phyloP scores from a whole-genome alignment of 1,284 basidiomycete genomes.

The Fomes fomentarius region DNA sequence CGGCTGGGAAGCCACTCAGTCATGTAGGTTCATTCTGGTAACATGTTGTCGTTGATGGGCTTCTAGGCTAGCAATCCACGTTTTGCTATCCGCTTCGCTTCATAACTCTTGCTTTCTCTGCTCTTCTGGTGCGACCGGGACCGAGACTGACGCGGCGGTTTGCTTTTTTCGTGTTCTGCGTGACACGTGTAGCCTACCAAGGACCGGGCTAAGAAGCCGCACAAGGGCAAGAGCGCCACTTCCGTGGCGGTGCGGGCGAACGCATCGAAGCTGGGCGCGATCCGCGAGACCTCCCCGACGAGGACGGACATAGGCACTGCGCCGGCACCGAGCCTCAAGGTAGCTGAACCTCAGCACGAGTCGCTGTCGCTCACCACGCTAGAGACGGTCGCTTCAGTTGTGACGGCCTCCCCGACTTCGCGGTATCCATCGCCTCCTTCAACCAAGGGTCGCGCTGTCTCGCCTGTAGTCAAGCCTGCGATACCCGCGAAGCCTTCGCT shows the following conservation, averaged over 20 bases:
- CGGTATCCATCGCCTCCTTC: conserved; percentile 16
- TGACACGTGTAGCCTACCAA: conserved; percentile 76
- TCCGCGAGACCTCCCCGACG: conserved; percentile 17
- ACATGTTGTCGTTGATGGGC: conserved; percentile 38
- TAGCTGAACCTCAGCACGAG: neutral
- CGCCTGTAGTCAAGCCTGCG: conserved; percentile 2
- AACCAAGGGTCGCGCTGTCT: conserved; percentile 6
- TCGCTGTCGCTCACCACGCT: conserved; percentile 4
- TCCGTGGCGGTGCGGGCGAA: conserved; percentile 2
- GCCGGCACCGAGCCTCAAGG: neutral
- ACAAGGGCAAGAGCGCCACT: conserved; percentile 44
- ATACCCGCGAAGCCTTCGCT: conserved; percentile 14
- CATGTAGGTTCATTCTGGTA: conserved; percentile 83
- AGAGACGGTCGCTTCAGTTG: neutral
- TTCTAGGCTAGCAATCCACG: conserved; percentile 23
- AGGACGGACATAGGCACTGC: conserved; percentile 7
- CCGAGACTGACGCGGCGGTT: conserved; percentile 24
- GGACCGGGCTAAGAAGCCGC: conserved; percentile 65
- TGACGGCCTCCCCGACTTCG: conserved; percentile 10
- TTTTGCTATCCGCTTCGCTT: conserved; percentile 18
- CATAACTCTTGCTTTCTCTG: conserved; percentile 28
- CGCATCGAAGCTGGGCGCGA: conserved; percentile 11
- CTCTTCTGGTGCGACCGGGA: conserved; percentile 17
- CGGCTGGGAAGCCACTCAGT: conserved; percentile 64
- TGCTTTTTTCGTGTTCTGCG: conserved; percentile 17